phyloP scores from a whole-genome alignment of 352 stramenopile genomes.

The Pythium biforme region DNA sequence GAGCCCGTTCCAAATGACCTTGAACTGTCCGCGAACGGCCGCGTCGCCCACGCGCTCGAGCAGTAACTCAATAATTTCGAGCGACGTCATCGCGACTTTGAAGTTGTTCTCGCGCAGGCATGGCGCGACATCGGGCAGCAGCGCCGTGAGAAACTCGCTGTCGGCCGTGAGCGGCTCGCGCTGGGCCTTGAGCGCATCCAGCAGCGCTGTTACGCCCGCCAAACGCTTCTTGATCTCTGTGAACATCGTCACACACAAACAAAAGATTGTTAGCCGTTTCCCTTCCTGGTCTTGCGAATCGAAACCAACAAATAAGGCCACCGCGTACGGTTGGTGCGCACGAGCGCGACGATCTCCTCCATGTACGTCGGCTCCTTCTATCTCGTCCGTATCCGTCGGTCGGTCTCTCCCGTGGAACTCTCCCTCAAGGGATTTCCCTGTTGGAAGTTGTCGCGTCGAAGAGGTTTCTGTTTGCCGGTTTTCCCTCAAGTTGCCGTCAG shows the following conservation, averaged over 20 bases:
- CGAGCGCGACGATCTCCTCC: conserved; percentile 55
- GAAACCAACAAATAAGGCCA: neutral
- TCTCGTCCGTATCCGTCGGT: neutral
- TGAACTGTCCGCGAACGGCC: conserved; percentile 52
- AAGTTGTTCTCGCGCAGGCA: conserved; percentile 84
- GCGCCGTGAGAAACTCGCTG: conserved; percentile 36
- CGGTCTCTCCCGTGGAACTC: conserved; percentile 5
- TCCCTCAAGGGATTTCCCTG: no score
- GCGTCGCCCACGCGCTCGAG: conserved; percentile 43
- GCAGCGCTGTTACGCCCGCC: conserved; percentile 54
- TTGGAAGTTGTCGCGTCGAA: neutral
- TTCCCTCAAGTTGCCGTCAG: conserved; percentile 17
- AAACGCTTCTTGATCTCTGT: conserved; percentile 84
- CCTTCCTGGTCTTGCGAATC: no score
- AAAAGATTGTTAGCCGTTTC: neutral
- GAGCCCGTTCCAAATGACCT: conserved; percentile 65
- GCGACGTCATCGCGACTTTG: conserved; percentile 64
- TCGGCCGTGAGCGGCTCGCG: conserved; percentile 24
- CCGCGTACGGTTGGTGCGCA: conserved; percentile 53
- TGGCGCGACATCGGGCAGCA: conserved; percentile 58
- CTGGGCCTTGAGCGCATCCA: conserved; percentile 40
- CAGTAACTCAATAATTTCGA: conserved; percentile 64
- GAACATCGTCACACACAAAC: neutral
- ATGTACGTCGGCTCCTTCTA: conserved; percentile 20
- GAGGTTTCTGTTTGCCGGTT: conserved; percentile 15